Percentiles rank a stretch among this genome's conserved stretches.
phyloP scores from a whole-genome alignment of 805 yeast genomes.

The Ogataea saltuana region DNA sequence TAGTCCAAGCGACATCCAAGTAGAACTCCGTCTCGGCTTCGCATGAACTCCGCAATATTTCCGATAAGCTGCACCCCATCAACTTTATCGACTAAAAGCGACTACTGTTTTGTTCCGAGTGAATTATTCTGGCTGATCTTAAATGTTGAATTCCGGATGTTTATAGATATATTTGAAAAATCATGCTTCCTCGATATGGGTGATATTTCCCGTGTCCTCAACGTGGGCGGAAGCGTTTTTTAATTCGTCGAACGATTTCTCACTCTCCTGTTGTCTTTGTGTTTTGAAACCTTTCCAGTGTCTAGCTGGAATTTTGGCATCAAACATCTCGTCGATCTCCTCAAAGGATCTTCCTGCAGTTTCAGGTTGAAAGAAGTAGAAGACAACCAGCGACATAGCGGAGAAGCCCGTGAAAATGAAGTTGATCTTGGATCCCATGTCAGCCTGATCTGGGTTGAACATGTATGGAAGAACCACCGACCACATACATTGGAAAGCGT shows the following conservation, averaged over 20 bases:
- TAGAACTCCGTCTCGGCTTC: no score
- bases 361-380: slow-evolving; percentile 58
- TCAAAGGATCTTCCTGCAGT: slow-evolving; percentile 58
- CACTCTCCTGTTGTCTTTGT: not conserved
- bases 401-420: slow-evolving; percentile 46
- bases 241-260: slow-evolving; percentile 1
- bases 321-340: slow-evolving; percentile 59
- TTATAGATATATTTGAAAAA: no score
- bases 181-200: no score
- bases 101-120: no score
- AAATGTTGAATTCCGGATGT: no score
- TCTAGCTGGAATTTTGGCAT: slow-evolving; percentile 33
- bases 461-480: slow-evolving; percentile 48
- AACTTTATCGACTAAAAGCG: no score
- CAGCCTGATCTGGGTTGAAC: slow-evolving; percentile 48
- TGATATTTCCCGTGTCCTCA: not conserved
- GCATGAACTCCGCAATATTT: no score
- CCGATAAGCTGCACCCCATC: no score
- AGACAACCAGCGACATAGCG: slow-evolving; percentile 40
- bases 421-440: slow-evolving; percentile 51
- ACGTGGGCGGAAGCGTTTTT: not conserved
- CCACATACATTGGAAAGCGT: slow-evolving; percentile 37
- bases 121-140: no score
- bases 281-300: slow-evolving; percentile 11
- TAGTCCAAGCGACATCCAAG: no score